These are phyloP conservation scores for Stygiomarasmius scandens DNA, from an alignment of 1,284 basidiomycete species.

Conservation along the genomic window DNA sequence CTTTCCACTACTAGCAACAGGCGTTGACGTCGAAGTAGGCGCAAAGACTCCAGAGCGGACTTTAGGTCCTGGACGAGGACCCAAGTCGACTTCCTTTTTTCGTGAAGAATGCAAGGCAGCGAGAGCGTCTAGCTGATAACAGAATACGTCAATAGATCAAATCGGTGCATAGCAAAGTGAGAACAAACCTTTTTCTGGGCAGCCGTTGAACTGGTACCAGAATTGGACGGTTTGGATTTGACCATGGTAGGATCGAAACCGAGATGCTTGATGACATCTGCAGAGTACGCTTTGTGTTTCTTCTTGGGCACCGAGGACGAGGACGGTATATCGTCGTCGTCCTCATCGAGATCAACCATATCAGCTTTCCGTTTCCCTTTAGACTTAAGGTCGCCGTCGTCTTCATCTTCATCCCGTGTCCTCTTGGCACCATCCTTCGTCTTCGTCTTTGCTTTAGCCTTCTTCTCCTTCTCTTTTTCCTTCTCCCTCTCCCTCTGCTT, in stretches of 20 bases:
- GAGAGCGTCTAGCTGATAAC: constrained; percentile 51
- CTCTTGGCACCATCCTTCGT: constrained; percentile 1
- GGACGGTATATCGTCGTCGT: background rate
- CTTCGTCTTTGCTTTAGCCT: constrained; percentile 25
- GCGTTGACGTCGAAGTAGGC: constrained; percentile 19
- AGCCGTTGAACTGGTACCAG: constrained; percentile 26
- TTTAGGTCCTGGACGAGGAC: constrained; percentile 56
- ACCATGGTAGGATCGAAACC: constrained; percentile 73
- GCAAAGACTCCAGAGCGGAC: constrained; percentile 53
- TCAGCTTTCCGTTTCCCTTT: constrained; percentile 3
- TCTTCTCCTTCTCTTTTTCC: constrained; percentile 21
- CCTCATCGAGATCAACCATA: background rate
- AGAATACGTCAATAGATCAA: constrained; percentile 5
- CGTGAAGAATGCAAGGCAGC: constrained; percentile 48
- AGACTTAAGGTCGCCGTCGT: constrained; percentile 16
- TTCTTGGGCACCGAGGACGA: background rate
- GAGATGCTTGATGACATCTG: constrained; percentile 62
- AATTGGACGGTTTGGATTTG: constrained; percentile 3
- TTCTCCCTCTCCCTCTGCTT: constrained; percentile 24
- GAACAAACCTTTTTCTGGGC: constrained; percentile 57
- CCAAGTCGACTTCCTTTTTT: constrained; percentile 49
- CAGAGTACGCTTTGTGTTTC: constrained; percentile 56
- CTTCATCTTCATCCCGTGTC: constrained; percentile 13
- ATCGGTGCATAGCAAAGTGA: background rate
- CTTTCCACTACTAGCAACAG: background rate